phyloP scores from a whole-genome alignment of 768 basidiomycete genomes.

The Amanita polypyramis region DNA sequence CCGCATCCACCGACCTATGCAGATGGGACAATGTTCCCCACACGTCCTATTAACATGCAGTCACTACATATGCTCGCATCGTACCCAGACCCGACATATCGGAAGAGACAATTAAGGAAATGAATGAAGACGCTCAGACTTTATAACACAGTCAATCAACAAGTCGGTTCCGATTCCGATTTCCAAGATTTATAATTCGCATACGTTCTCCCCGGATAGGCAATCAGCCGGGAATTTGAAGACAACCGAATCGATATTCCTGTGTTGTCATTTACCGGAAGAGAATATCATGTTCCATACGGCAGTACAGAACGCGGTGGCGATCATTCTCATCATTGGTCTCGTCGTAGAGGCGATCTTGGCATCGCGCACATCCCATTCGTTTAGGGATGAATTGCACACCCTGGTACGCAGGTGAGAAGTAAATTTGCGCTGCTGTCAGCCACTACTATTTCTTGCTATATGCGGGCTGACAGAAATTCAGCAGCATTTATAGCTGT shows the following conservation, averaged over 20 bases:
- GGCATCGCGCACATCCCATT: neutral
- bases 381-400: neutral
- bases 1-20: too few species aligned
- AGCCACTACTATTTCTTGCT: neutral
- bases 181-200: too few species aligned
- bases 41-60: too few species aligned
- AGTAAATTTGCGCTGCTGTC: neutral
- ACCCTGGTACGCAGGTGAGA: constrained; percentile 13
- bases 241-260: neutral
- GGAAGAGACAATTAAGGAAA: too few species aligned
- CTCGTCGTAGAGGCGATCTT: neutral
- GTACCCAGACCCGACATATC: too few species aligned
- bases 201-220: too few species aligned
- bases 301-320: too few species aligned
- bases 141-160: too few species aligned
- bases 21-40: too few species aligned
- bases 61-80: too few species aligned
- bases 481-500: constrained; percentile 43
- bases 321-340: neutral
- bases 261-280: neutral
- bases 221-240: neutral
- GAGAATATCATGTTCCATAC: neutral
- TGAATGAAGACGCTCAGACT: too few species aligned
- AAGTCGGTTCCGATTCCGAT: too few species aligned
- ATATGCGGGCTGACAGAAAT: constrained; percentile 24